Evolutionary conservation across 2,329 filamentous ascomycete genomes (phyloP).

Genomic region (Dactylella cylindrospora): DNA sequence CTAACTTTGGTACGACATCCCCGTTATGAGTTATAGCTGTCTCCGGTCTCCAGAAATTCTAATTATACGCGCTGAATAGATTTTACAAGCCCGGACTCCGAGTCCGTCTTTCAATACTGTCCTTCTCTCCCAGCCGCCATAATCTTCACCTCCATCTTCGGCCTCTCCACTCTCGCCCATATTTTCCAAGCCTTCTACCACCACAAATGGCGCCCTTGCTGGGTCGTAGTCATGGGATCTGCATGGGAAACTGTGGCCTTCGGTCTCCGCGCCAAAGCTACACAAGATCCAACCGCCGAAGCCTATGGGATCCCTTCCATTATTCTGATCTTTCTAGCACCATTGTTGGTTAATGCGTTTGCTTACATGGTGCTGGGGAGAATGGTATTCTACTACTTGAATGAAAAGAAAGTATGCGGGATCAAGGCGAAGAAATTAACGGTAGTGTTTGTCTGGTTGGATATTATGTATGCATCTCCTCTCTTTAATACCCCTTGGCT

Average conservation of each 20-base stretch:
- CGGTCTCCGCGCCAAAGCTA: slow-evolving; percentile 53
- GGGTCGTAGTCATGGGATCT: slow-evolving; percentile 55
- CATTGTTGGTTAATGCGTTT: slow-evolving; percentile 51
- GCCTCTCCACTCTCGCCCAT: slow-evolving; percentile 50
- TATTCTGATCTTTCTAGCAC: slow-evolving; percentile 54
- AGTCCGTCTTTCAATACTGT: slow-evolving; percentile 50
- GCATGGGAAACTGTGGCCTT: slow-evolving; percentile 55
- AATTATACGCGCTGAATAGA: slow-evolving; percentile 1
- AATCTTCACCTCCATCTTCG: slow-evolving; percentile 52
- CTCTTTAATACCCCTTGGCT: background rate
- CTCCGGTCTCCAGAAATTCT: background rate
- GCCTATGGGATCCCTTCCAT: slow-evolving; percentile 51
- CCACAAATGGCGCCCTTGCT: slow-evolving; percentile 53
- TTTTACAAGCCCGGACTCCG: slow-evolving; percentile 28
- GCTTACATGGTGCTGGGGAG: slow-evolving; percentile 51
- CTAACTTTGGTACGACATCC: slow-evolving; percentile 17
- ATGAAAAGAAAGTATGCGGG: slow-evolving; percentile 51
- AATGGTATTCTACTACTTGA: slow-evolving; percentile 52
- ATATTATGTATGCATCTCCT: slow-evolving; percentile 52
- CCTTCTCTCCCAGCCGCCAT: slow-evolving; percentile 52
- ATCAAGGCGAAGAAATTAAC: slow-evolving; percentile 53
- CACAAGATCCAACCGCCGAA: slow-evolving; percentile 52
- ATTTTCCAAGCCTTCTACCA: slow-evolving; percentile 52
- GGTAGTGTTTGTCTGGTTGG: slow-evolving; percentile 56
- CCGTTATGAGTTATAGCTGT: too few relatives aligned